Base-by-base conservation (phyloP, 371 early-diverging fungal genomes). In the Basidiobolus meristosporus region DNA sequence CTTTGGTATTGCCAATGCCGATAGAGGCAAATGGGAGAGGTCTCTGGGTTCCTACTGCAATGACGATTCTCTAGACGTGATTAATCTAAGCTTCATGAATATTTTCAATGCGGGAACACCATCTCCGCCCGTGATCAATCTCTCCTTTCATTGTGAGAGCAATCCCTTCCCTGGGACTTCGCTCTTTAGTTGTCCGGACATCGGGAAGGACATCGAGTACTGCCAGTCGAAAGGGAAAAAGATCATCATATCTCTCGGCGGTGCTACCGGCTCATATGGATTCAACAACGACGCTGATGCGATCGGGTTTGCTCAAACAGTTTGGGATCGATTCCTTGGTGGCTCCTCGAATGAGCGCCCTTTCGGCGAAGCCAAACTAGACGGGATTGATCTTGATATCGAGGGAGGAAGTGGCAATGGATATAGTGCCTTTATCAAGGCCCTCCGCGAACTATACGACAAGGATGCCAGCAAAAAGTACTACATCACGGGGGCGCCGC, bases 331-430 rank as follows among this genome's bases (percentile, higher is more conserved):
- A 40, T 74, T 77, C 47, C 58, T 72, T 33, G 61, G 53, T 5
- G 69, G 73, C 4, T 41, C 43, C 4, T 51, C 65, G 6, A 9
- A 41, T 0, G 53, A 53, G 23, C 67, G 77, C 9, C 79, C 78
- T 0, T 74, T 82, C 37, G 77, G 57, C 16, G 56, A 53, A 52
- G 63, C 66, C 18, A 47, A 56, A 0, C 45, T 73, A 3, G 80
- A 82, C 45, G 78, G 82, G 0, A 56, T 77, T 26, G 80, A 82
- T 42, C 48, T 82, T 31, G 82, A 79, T 45, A 73, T 77, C 38
- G 76, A 77, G 44, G 74, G 65, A 35, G 76, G 74, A 4, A 35
- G 47, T 11, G 38, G 52, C 15, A 52, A 59, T 1, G 71, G 69
- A 15, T 57, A 53, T 14, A 33, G 44, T 2, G 62, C 53, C 5